These are phyloP conservation scores for Vitis hybrid DNA, from an alignment of 177 flowering plant species.

Conservation along the genomic window DNA sequence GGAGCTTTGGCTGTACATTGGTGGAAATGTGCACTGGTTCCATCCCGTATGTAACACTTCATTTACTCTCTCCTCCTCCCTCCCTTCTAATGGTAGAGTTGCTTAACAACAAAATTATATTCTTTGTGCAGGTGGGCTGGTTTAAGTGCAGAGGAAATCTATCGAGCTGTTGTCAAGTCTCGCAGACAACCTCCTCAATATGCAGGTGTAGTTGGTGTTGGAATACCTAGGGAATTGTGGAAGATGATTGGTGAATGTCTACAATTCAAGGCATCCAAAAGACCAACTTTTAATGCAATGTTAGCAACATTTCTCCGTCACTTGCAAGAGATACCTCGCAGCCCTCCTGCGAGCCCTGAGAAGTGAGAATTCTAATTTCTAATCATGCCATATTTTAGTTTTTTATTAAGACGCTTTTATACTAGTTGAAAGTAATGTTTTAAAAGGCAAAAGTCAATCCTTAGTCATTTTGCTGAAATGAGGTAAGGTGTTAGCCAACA, in stretches of 20 bases:
- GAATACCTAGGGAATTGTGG: constrained; percentile 97
- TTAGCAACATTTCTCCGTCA: constrained; percentile 83
- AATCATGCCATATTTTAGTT: not conserved
- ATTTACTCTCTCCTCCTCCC: not conserved
- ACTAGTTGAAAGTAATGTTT: not conserved
- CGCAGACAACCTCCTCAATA: constrained; percentile 88
- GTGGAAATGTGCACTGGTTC: constrained; percentile 99
- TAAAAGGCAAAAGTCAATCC: too few relatives aligned
- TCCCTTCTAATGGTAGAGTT: constrained; percentile 1
- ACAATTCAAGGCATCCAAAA: constrained; percentile 83
- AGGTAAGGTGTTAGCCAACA: too few relatives aligned
- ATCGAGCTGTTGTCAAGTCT: constrained; percentile 78
- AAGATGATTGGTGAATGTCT: constrained; percentile 99
- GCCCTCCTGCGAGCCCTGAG: constrained; percentile 93
- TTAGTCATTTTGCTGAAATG: too few relatives aligned
- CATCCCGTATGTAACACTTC: constrained; percentile 71
- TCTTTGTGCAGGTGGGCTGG: constrained; percentile 87
- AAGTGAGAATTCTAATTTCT: constrained; percentile 51
- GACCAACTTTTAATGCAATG: constrained; percentile 91
- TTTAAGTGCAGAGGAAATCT: constrained; percentile 91
- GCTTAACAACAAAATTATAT: constrained; percentile 7
- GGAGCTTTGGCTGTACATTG: constrained; percentile 99
- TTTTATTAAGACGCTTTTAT: not conserved
- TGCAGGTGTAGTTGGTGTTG: constrained; percentile 97
- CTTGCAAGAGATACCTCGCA: constrained; percentile 94